Percentiles rank a stretch among this genome's conserved stretches.
These are phyloP conservation scores for Macaranga tanarius DNA, from an alignment of 441 rosid genomes.

Conservation along the genomic window DNA sequence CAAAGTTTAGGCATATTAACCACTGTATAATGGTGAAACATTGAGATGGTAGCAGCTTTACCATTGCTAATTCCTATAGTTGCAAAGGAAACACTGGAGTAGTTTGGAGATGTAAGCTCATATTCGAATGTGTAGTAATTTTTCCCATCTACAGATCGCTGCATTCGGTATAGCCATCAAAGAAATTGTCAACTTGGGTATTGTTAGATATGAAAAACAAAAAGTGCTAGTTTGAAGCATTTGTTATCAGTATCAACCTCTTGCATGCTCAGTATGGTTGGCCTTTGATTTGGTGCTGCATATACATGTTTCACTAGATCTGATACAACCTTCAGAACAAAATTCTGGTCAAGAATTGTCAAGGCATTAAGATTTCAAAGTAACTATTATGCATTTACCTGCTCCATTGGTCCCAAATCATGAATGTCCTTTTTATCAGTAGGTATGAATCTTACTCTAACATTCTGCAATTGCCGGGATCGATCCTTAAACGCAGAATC, in stretches of 20 bases:
- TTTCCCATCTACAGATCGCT: constrained; percentile 68
- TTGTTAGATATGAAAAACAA: not conserved
- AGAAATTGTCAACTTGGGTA: not conserved
- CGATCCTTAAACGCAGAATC: constrained; percentile 94
- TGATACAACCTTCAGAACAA: constrained; percentile 50
- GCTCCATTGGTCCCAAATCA: constrained; percentile 76
- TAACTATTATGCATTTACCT: constrained; percentile 35
- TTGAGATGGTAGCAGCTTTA: constrained; percentile 24
- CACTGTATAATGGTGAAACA: not conserved
- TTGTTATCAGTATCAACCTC: constrained; percentile 41
- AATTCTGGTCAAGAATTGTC: not conserved
- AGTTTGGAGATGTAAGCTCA: constrained; percentile 62
- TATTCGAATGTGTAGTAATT: constrained; percentile 85
- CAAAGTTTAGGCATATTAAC: not conserved
- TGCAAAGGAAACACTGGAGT: constrained; percentile 62
- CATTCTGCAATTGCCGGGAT: constrained; percentile 64
- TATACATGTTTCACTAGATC: constrained; percentile 59
- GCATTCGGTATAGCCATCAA: constrained; percentile 28
- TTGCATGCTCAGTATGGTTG: constrained; percentile 50
- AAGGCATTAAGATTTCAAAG: not conserved
- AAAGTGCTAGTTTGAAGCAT: not conserved
- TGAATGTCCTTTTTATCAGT: constrained; percentile 62
- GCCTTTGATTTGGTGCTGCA: constrained; percentile 72
- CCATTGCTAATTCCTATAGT: constrained; percentile 81
- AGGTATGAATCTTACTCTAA: constrained; percentile 86